Evolutionary conservation across 2,329 filamentous ascomycete genomes (phyloP), one percentile per base, ranked within the genome.

Genomic region (Cladosporium sphaerospermum): DNA sequence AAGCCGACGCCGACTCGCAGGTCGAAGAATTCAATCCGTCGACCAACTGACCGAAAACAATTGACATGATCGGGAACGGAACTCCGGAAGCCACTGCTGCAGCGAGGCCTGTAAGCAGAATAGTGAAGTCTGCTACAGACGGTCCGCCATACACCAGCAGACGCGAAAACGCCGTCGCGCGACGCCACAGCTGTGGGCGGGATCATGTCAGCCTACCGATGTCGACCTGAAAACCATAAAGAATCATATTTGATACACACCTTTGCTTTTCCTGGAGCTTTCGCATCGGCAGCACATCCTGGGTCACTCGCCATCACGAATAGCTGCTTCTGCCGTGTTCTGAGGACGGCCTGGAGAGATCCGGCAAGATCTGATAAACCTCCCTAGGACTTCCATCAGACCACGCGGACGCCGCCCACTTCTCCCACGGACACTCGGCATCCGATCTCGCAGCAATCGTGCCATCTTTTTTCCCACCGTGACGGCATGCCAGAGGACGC

Each of bases 11-110:
- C 5, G 62, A 54, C n/a, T 69, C 69, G 64, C 80, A 83, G 10
- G 78, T 77, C 16, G 78, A 77, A 9, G 70, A 67, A 62, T 83
- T 84, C 61, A 85, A 73, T 55, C 80, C 73, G 62, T 85, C 80
- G 56, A 85, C 73, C 4, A 85, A 76, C 65, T 83, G 72, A 50
- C 82, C 81, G 59, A 85, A 85, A 48, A 85, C 71, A 55, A 85
- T 80, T 46, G 79, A 82, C 62, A 85, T 78, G 16, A 85, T 69
- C 11, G 82, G 82, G 52, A 84, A 82, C 0, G 82, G 82, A 3
- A 81, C 73, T 45, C 82, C 82, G 16, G 81, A 77, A 23, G 75
- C 79, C 41, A 79, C 77, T 48, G 80, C 76, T 11, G 72, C 70
- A 33, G 77, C 42, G 52, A 66, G 58, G 45, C 75, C 76, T 44